Percentiles rank a stretch among this genome's conserved stretches.
These are phyloP conservation scores for Hypoxylon sp. DNA, from an alignment of 2,329 filamentous ascomycete genomes.

Conservation along the genomic window DNA sequence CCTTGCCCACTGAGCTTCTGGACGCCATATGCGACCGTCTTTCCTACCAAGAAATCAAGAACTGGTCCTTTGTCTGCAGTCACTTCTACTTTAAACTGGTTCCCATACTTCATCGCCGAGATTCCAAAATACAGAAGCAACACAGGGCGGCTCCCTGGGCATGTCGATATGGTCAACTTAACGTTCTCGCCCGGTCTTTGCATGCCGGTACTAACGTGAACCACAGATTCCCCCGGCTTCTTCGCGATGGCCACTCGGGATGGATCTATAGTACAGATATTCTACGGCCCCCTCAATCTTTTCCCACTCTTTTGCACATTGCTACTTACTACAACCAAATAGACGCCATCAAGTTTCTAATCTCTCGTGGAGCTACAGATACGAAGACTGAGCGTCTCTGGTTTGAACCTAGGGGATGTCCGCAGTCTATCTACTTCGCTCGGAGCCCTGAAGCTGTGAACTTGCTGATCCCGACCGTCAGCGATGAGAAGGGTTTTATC, in stretches of 20 bases:
- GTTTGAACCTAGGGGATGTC: neutral
- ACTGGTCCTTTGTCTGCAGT: neutral
- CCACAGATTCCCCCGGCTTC: neutral
- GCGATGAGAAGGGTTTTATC: neutral
- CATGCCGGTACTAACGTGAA: slow-evolving; percentile 5
- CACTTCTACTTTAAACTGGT: neutral
- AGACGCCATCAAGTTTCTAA: neutral
- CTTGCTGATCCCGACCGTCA: neutral
- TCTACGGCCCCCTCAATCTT: neutral
- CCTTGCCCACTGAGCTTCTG: neutral
- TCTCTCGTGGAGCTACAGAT: neutral
- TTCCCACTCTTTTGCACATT: neutral
- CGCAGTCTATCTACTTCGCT: neutral
- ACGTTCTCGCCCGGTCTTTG: neutral
- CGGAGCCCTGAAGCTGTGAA: neutral
- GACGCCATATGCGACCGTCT: neutral
- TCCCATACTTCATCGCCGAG: neutral
- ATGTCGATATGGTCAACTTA: neutral
- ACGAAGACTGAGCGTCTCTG: neutral
- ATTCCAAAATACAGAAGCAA: neutral
- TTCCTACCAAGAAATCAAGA: neutral
- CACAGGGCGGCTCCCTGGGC: slow-evolving; percentile 4
- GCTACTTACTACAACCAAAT: slow-evolving; percentile 6
- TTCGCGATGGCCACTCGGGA: neutral
- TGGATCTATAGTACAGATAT: neutral